Evolutionary conservation across 2,329 filamentous ascomycete genomes (phyloP), one percentile per base, ranked within the genome.

Genomic region (Mycogone perniciosa): DNA sequence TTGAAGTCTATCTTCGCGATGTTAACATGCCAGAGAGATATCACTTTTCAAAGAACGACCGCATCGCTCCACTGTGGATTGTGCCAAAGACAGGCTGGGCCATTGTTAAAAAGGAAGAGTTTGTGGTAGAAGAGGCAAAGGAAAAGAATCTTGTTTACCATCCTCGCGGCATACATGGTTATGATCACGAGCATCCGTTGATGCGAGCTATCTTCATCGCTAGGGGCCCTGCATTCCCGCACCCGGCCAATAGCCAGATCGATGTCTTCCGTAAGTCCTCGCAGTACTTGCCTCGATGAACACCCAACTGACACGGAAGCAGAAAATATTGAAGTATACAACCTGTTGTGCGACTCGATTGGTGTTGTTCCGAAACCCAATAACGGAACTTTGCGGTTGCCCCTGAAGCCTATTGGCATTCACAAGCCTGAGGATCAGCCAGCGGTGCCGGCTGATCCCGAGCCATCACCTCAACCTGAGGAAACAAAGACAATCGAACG

Each of bases 201-300:
- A 99, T 99, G 93, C 77, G 93, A 37, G 92, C 93, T 0, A 95
- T 99, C 40, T 99, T 99, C 61, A 77, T 97, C 44, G 93, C 93
- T 1, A 77, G 89, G 37, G 93, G 93, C 0, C 93, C 93, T 4
- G 91, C 92, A 0, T 99, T 99, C 64, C 88, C 89, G 0, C 91
- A 96, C 60, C 72, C 80, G 37, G 83, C 88, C 0, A 91, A 93
- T 60, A 95, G 88, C 66, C 80, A 84, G 56, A 69, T 97, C 31
- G 82, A 88, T 31, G 75, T 77, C 4, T 97, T 97, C 66, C 91
- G 88, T 91, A 79, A 80, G 87, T 80, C 13, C 33, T 10, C 20
- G n/a, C 30, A 46, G 31, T 7, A 31, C 29, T 41, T 41, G 10
- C 4, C 8, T 13, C 20, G 27, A 44, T 44, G 26, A 8, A 7